Conservation (phyloP, 352 stramenopile genomes). For the Globisporangium viniferum region DNA sequence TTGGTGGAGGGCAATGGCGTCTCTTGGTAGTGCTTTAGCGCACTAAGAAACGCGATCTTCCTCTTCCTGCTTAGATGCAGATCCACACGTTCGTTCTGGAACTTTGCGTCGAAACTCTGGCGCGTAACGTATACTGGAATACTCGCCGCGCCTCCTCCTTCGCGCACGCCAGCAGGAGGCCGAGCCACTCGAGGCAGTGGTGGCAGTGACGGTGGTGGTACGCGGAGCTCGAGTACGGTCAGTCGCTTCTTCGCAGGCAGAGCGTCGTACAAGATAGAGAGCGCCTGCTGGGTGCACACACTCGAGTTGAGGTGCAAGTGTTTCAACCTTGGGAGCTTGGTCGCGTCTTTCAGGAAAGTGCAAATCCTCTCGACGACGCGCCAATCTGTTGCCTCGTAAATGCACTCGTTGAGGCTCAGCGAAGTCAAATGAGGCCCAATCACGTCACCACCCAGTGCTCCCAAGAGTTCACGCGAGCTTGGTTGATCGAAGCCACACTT, state of each 20-base stretch:
- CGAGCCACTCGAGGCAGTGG: too few relatives aligned
- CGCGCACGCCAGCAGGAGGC: too few relatives aligned
- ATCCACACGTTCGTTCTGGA: neutral
- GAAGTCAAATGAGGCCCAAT: neutral
- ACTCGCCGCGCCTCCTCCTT: too few relatives aligned
- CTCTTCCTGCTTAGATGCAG: neutral
- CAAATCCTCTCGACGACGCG: neutral
- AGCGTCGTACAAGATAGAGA: neutral
- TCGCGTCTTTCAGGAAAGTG: neutral
- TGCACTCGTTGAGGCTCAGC: neutral
- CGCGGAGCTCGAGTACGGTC: neutral
- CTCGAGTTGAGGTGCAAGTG: neutral
- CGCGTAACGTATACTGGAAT: neutral
- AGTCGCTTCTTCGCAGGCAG: neutral
- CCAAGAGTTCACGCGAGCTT: too few relatives aligned
- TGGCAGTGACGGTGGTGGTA: neutral
- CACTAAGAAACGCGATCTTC: neutral
- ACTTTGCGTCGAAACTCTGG: neutral
- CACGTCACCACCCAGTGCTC: too few relatives aligned
- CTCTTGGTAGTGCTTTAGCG: neutral
- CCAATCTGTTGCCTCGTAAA: neutral
- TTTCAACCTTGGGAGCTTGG: neutral
- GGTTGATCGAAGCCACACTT: neutral
- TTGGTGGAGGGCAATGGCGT: neutral
- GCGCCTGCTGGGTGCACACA: neutral